Base-by-base conservation (phyloP, 2,329 filamentous ascomycete species). In the Colletotrichum navitas region DNA sequence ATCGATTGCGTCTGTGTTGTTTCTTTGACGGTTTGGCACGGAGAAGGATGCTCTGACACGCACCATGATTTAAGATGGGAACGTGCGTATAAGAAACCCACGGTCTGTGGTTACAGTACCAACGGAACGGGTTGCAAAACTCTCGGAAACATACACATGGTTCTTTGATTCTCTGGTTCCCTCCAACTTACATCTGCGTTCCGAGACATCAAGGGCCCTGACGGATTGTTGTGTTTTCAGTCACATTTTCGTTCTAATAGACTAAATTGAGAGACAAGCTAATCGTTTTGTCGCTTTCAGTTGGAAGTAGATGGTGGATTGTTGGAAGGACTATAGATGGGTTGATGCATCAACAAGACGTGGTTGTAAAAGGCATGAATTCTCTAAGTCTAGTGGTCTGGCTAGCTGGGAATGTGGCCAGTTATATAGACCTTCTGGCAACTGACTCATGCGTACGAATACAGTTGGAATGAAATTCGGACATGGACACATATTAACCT, bases 21-120 rank as follows among this genome's bases (percentile, higher is more conserved):
- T 45, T 26, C 26, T 39, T 62, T 34, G 60, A 29, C 26, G 47
- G 51, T 63, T 34, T 47, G 24, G n/a, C n/a, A 12, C 34, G 36
- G 14, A 26, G 24, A 7, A 18, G 45, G 34, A 45, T 54, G 61
- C 61, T 63, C 54, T 55, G 49, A 63, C 61, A 29, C 36, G 47
- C 36, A 21, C 18, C 26, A 24, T 11, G 29, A 7, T 8, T 12
- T 8, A 5, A 32, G 36, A 47, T 21, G 49, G n/a, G 36, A 63
- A 34, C 61, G 61, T 49, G 59, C 61, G 34, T 41, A 5, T 24
- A 32, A 32, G 21, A 14, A 39, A 21, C 5, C 36, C 1, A 24
- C 32, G 34, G 54, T 18, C 43, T 32, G 26, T 16, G 45, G 18
- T 47, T 21, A 32, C 66, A 59, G 4, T 18, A 21, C 12, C 51